A percentile compares a stretch with the other conserved stretches of the same genome.
These are phyloP conservation scores for Fomitiporia mediterranea DNA, from an alignment of 1,284 basidiomycete genomes.

Conservation along the genomic window DNA sequence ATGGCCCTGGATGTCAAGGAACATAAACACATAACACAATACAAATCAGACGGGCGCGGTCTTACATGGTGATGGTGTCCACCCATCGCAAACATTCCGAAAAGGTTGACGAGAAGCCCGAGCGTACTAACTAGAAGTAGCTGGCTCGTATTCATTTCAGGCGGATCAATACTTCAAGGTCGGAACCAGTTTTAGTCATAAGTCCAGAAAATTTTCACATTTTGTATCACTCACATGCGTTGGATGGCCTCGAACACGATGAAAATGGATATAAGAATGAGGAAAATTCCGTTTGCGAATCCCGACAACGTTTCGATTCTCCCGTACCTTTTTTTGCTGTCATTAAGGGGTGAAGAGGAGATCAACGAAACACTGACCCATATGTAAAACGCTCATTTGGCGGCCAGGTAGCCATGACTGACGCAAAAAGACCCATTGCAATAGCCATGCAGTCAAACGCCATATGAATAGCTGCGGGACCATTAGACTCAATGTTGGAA, in stretches of 20 bases:
- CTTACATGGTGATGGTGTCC: conserved; percentile 85
- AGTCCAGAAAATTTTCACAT: too few relatives aligned
- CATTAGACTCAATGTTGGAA: not conserved
- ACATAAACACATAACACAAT: not conserved
- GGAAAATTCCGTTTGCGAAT: conserved; percentile 96
- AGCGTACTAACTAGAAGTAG: conserved; percentile 85
- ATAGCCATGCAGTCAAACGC: conserved; percentile 99
- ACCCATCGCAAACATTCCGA: conserved; percentile 99
- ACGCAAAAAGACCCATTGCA: conserved; percentile 92
- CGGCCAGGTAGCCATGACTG: conserved; percentile 97
- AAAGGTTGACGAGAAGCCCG: conserved; percentile 91
- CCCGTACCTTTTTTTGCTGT: conserved; percentile 60
- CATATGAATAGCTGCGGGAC: conserved; percentile 89
- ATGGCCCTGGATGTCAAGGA: conserved; percentile 43
- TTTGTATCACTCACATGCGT: conserved; percentile 74
- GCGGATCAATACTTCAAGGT: conserved; percentile 77
- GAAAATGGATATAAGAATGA: conserved; percentile 95
- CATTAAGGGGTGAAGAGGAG: conserved; percentile 6
- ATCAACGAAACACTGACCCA: conserved; percentile 50
- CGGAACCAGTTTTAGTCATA: too few relatives aligned
- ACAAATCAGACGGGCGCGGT: conserved; percentile 19
- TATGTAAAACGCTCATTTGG: conserved; percentile 94
- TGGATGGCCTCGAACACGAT: conserved; percentile 99
- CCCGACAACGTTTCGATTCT: conserved; percentile 99
- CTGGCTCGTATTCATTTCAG: conserved; percentile 97